These are phyloP conservation scores for Syzygium malaccense DNA, from an alignment of 441 rosid species.

Conservation along the genomic window DNA sequence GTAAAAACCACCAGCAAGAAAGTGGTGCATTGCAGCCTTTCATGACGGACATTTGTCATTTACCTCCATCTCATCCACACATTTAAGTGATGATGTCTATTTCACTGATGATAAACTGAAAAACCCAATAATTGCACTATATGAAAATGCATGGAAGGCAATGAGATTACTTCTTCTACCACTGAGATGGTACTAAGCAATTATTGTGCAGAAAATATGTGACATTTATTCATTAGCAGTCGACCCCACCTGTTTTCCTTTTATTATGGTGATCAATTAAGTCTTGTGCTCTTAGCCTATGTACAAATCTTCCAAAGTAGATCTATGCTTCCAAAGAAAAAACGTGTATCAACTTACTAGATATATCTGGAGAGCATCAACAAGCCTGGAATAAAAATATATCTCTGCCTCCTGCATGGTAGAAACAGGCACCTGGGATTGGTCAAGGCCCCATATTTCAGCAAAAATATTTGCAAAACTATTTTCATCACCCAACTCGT, in stretches of 20 bases:
- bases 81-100: neutral
- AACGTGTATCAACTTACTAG: constrained; percentile 34
- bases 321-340: neutral
- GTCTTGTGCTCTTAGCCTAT: neutral
- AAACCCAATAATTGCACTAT: neutral
- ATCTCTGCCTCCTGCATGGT: constrained; percentile 52
- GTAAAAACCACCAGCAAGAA: neutral
- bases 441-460: constrained; percentile 64
- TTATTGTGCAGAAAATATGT: neutral
- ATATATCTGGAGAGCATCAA: constrained; percentile 68
- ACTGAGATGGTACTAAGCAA: neutral
- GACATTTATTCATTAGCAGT: neutral
- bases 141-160: neutral
- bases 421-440: constrained; percentile 20
- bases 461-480: constrained; percentile 40
- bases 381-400: constrained; percentile 60
- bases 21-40: neutral
- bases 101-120: neutral
- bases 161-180: neutral
- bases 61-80: neutral
- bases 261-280: neutral
- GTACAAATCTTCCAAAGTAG: neutral
- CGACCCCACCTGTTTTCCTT: neutral
- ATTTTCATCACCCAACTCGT: constrained; percentile 33
- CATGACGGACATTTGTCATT: neutral